Percentiles rank a stretch among this genome's conserved stretches.
Evolutionary conservation across 75 land plant genomes (phyloP).

Genomic region (Cupressus sempervirens): DNA sequence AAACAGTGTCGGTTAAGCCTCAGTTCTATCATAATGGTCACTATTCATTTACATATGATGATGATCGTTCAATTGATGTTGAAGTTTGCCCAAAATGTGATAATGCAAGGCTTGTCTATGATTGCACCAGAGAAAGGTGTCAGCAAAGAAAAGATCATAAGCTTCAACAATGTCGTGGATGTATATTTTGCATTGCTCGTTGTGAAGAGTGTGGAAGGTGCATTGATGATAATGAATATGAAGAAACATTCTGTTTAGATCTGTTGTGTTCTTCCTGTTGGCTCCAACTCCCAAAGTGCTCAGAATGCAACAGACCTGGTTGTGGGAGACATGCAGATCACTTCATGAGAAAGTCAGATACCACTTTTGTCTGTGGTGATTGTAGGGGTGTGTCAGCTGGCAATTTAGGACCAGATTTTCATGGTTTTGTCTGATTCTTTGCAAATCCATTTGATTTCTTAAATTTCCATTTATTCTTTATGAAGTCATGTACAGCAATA

Average conservation of each 20-base stretch:
- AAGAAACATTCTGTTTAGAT: slow-evolving; percentile 75
- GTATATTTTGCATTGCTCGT: slow-evolving; percentile 68
- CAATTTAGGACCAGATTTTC: not conserved
- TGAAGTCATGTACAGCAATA: not conserved
- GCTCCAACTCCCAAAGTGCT: slow-evolving; percentile 42
- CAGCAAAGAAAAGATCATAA: slow-evolving; percentile 24
- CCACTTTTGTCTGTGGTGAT: slow-evolving; percentile 19
- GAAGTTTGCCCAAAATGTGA: slow-evolving; percentile 74
- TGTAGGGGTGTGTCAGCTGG: slow-evolving; percentile 10
- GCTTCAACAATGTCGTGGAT: slow-evolving; percentile 55
- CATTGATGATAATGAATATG: slow-evolving; percentile 53
- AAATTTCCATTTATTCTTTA: not conserved
- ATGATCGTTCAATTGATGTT: slow-evolving; percentile 63
- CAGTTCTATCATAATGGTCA: slow-evolving; percentile 48
- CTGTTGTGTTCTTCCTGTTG: slow-evolving; percentile 57
- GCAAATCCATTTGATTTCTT: not conserved
- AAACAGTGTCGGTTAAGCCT: slow-evolving; percentile 24
- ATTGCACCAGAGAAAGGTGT: slow-evolving; percentile 65
- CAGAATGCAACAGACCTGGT: slow-evolving; percentile 45
- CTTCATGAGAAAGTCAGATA: slow-evolving; percentile 8
- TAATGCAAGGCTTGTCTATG: slow-evolving; percentile 61
- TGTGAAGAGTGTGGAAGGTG: slow-evolving; percentile 79
- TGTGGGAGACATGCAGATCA: slow-evolving; percentile 34
- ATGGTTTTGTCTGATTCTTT: not conserved
- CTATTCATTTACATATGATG: slow-evolving; percentile 32